Evolutionary conservation across 768 basidiomycete genomes (phyloP).

Genomic region (Boletus fagicola): DNA sequence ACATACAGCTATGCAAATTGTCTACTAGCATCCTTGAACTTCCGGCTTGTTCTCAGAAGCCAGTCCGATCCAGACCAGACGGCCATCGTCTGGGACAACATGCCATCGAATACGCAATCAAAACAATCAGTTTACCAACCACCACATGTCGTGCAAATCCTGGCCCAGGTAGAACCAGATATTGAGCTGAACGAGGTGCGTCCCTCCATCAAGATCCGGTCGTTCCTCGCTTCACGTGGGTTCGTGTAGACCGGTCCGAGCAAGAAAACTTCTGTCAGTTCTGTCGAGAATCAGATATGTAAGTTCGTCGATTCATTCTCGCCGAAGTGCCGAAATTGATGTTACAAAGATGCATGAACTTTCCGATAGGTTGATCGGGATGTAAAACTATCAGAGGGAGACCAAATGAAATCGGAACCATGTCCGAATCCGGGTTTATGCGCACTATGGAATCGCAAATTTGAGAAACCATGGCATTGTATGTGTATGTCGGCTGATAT

Average conservation of each 20-base stretch:
- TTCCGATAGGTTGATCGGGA: neutral
- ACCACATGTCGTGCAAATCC: neutral
- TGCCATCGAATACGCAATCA: neutral
- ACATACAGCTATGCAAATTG: no score
- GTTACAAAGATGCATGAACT: neutral
- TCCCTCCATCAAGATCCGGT: neutral
- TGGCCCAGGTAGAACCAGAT: no score
- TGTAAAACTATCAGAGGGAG: neutral
- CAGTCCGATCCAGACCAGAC: neutral
- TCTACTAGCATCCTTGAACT: no score
- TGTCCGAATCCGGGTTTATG: neutral
- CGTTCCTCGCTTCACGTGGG: neutral
- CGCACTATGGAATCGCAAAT: no score
- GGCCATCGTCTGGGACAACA: constrained; percentile 5
- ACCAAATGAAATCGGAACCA: neutral
- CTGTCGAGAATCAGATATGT: neutral
- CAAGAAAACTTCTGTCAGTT: neutral
- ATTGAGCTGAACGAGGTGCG: neutral
- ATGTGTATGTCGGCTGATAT: no score
- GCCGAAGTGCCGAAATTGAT: neutral
- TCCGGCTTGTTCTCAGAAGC: no score
- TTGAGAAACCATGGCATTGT: no score
- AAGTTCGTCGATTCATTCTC: neutral
- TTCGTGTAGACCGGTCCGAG: neutral
- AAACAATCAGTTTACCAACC: neutral